Base-by-base conservation (phyloP, 2,329 filamentous ascomycete genomes). In the Chrysoporthe cubensis region DNA sequence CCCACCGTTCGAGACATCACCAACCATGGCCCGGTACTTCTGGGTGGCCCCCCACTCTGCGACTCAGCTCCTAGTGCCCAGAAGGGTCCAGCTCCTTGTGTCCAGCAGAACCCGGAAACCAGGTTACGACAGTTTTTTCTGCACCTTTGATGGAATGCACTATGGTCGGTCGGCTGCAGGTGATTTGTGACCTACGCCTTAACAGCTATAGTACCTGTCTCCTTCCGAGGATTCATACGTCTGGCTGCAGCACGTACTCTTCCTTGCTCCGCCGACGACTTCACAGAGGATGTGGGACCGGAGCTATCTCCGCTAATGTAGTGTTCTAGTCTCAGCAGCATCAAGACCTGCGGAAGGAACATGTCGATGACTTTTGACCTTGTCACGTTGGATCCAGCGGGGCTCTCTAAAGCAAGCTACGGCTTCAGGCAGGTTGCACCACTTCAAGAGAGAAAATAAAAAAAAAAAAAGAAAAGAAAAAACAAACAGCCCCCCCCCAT, bases 41-140 rank as follows among this genome's bases (percentile, higher is more conserved):
- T 61, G 43, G 44, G 26, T 32, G 34, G 46, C 21, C 65, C 58
- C 65, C 62, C 61, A 67, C 46, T 65, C 62, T 59, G 65, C 58
- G 62, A 62, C 62, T 58, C 64, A 26, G 26, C 26, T 26, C 26
- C 26, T 26, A 26, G 26, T 26, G 26, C 26, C 40, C 21, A 34
- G 26, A 62, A 43, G 37, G 32, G 26, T 26, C 26, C 26, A 26
- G 26, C 26, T 26, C 26, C 26, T 37, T n/a, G 40, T 21, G 40
- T 59, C 40, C 11, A 43, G 37, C 37, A 46, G 54, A 46, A 58
- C 59, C 65, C 68, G 21, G 37, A 62, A 65, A 60, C 65, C 65
- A 46, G 65, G 65, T 68, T 63, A 56, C 66, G 34, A 44, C 54
- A 59, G 16, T 34, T 43, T 32, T 5, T 26, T 44, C 26, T 57